Percentiles rank a stretch among this genome's conserved stretches.
phyloP scores from a whole-genome alignment of 257 asterid species.

The Scutellaria barbata region DNA sequence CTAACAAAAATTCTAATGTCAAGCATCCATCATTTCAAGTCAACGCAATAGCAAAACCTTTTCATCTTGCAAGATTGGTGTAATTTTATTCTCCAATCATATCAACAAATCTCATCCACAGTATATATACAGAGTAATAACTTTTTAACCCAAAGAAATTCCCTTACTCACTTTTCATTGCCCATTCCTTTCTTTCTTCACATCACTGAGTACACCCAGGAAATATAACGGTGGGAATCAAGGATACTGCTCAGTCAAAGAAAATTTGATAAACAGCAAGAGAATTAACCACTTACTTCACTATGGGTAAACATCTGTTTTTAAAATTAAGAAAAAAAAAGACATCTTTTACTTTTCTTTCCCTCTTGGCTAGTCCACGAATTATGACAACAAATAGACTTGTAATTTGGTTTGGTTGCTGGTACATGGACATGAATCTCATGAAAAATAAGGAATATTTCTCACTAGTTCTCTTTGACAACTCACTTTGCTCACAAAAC shows the following conservation, averaged over 20 bases:
- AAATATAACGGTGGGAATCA: not conserved
- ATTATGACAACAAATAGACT: not conserved
- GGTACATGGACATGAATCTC: too few relatives aligned
- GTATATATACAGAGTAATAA: not conserved
- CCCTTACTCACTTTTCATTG: not conserved
- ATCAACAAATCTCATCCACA: not conserved
- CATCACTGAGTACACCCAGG: not conserved
- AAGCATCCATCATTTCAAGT: not conserved
- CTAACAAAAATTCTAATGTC: not conserved
- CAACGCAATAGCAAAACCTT: not conserved
- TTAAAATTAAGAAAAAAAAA: not conserved
- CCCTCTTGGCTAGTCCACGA: not conserved
- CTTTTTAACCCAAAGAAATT: not conserved
- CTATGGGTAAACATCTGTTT: not conserved
- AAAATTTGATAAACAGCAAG: not conserved
- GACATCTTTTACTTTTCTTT: slow-evolving; percentile 6
- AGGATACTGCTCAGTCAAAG: slow-evolving; percentile 3
- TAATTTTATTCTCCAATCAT: slow-evolving; percentile 1
- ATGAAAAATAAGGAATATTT: not conserved
- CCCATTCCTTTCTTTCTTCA: not conserved
- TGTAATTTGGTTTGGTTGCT: too few relatives aligned
- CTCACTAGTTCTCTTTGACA: not conserved
- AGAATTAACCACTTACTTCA: not conserved
- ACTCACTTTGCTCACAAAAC: slow-evolving; percentile 8
- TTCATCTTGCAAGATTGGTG: not conserved